A percentile compares a stretch with the other conserved stretches of the same genome.
These are phyloP conservation scores for Echria macrotheca DNA, from an alignment of 495 filamentous ascomycete genomes.

Conservation along the genomic window DNA sequence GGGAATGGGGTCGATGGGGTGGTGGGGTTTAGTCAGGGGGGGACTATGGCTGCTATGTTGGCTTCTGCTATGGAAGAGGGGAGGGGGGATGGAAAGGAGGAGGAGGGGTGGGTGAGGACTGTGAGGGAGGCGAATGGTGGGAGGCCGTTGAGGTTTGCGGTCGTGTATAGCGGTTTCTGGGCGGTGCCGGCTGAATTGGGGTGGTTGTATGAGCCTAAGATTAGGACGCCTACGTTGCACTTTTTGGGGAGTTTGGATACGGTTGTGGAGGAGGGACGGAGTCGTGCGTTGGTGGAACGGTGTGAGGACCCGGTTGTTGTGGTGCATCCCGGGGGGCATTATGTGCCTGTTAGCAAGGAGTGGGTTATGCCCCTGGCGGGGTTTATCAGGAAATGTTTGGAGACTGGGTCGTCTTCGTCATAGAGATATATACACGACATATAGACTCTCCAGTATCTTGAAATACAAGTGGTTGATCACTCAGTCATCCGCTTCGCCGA, in stretches of 20 bases:
- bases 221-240: constrained; percentile 74
- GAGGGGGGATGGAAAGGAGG: constrained; percentile 32
- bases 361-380: constrained; percentile 68
- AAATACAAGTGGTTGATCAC: neutral
- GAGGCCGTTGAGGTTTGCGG: constrained; percentile 66
- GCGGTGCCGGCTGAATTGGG: constrained; percentile 56
- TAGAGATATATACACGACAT: neutral
- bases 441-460: too few species aligned
- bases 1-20: constrained; percentile 63
- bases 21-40: constrained; percentile 73
- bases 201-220: constrained; percentile 69
- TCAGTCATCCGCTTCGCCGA: too few species aligned
- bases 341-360: constrained; percentile 74
- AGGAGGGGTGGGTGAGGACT: constrained; percentile 29
- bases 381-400: constrained; percentile 62
- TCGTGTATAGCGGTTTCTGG: constrained; percentile 75
- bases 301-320: constrained; percentile 63
- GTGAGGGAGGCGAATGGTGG: constrained; percentile 45
- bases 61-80: constrained; percentile 64
- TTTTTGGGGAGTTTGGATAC: constrained; percentile 81
- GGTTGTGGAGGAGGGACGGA: constrained; percentile 75
- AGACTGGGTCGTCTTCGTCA: neutral
- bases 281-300: constrained; percentile 57
- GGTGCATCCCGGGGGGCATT: constrained; percentile 89
- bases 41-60: constrained; percentile 52